Evolutionary conservation across 148 eudicot genomes (phyloP).

Genomic region (Chenopodium formosanum): DNA sequence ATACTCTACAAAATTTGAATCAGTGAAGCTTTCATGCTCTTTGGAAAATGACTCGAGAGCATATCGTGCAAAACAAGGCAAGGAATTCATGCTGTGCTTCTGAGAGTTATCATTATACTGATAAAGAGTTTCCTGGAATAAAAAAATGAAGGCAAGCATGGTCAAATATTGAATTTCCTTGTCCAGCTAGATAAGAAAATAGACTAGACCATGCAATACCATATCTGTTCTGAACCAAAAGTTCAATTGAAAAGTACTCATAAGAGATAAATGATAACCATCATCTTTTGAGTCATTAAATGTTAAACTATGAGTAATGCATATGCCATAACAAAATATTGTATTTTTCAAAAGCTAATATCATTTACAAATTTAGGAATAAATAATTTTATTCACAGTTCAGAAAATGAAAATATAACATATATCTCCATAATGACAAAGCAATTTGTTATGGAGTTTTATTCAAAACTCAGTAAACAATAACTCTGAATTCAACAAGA

Average conservation of each 20-base stretch:
- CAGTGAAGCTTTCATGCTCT: constrained; percentile 39
- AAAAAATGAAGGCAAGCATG: background rate
- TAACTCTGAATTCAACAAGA: background rate
- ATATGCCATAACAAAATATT: background rate
- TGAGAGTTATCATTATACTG: background rate
- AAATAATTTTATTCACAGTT: too few relatives aligned
- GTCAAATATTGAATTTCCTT: background rate
- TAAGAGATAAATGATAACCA: background rate
- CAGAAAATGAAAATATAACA: too few relatives aligned
- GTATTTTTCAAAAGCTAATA: background rate
- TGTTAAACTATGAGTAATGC: background rate
- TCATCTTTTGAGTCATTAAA: background rate
- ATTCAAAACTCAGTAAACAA: background rate
- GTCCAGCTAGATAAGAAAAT: background rate
- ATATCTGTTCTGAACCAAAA: background rate
- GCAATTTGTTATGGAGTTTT: background rate
- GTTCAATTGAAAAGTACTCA: background rate
- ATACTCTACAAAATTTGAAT: constrained; percentile 43
- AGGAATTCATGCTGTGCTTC: constrained; percentile 12
- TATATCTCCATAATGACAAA: background rate
- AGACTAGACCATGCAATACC: background rate
- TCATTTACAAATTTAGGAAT: background rate
- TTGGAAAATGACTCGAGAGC: constrained; percentile 47
- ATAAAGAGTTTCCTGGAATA: constrained; percentile 17
- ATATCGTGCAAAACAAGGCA: constrained; percentile 37